Conservation (phyloP, 1,284 basidiomycete genomes). For the Peniophora sp. region DNA sequence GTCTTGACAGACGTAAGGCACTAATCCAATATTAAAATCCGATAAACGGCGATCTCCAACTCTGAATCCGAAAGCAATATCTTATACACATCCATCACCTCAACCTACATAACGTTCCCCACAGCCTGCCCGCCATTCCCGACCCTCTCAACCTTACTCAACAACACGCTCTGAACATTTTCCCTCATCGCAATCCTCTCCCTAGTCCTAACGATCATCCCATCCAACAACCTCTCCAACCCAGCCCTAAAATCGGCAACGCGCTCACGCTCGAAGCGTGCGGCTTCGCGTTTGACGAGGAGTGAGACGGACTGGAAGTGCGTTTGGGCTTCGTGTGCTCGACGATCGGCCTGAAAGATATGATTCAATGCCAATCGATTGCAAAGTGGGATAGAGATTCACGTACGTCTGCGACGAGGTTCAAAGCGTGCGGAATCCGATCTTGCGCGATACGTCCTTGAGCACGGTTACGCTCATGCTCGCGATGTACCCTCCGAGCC, state of each 20-base stretch:
- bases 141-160: slow-evolving; percentile 31
- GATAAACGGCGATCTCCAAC: no score
- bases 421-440: slow-evolving; percentile 58
- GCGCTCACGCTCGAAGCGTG: slow-evolving; percentile 90
- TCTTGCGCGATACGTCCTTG: slow-evolving; percentile 66
- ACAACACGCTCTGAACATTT: slow-evolving; percentile 58
- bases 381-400: no score
- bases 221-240: slow-evolving; percentile 72
- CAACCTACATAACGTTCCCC: no score
- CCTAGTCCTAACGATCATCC: slow-evolving; percentile 77
- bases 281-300: slow-evolving; percentile 86
- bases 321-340: slow-evolving; percentile 70
- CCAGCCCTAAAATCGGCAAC: slow-evolving; percentile 82
- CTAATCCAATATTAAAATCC: no score
- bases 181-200: slow-evolving; percentile 75
- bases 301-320: slow-evolving; percentile 87
- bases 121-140: no score
- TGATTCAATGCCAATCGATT: slow-evolving; percentile 2
- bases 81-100: no score
- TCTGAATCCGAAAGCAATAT: no score
- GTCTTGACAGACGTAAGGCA: no score
- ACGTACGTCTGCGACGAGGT: slow-evolving; percentile 72
- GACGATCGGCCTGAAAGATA: slow-evolving; percentile 65
- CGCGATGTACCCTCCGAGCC: slow-evolving; percentile 59
- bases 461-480: slow-evolving; percentile 75